Percentiles rank a stretch among this genome's conserved stretches.
phyloP scores from a whole-genome alignment of 495 filamentous ascomycete species.

The Aspergillus saccharolyticus region DNA sequence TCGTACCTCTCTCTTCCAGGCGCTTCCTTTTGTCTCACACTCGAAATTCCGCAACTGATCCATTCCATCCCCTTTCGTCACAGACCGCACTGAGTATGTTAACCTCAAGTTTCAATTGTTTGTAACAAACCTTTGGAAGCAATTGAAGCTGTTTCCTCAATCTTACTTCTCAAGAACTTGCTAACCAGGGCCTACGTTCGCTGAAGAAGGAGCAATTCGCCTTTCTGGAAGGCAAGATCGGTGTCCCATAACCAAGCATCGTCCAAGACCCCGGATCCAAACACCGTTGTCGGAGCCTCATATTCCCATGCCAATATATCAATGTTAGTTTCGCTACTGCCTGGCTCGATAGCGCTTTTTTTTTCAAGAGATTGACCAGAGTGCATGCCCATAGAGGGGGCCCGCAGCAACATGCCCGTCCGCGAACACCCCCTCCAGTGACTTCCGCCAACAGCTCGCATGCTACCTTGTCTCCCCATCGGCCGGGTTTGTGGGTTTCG shows the following conservation, averaged over 20 bases:
- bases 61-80: slow-evolving; percentile 19
- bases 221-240: slow-evolving; percentile 77
- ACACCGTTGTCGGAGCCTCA: slow-evolving; percentile 84
- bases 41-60: slow-evolving; percentile 21
- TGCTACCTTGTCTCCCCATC: slow-evolving; percentile 51
- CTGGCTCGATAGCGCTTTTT: background rate
- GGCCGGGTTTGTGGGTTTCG: slow-evolving; percentile 47
- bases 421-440: slow-evolving; percentile 58
- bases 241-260: slow-evolving; percentile 35
- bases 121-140: background rate
- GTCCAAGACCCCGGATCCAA: slow-evolving; percentile 56
- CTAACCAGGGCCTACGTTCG: background rate
- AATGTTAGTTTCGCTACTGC: slow-evolving; percentile 55
- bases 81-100: slow-evolving; percentile 52
- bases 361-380: slow-evolving; percentile 17
- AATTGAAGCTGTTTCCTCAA: background rate
- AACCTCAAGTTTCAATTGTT: background rate
- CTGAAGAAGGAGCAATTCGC: slow-evolving; percentile 64
- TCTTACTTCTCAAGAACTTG: background rate
- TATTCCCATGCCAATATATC: slow-evolving; percentile 96
- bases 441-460: slow-evolving; percentile 32
- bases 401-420: slow-evolving; percentile 48
- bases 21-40: slow-evolving; percentile 4
- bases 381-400: slow-evolving; percentile 41
- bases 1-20: slow-evolving; percentile 47